Evolutionary conservation across 1,284 basidiomycete species (phyloP), one percentile per base, ranked within the genome.

Genomic region (Austroboletus niveus): DNA sequence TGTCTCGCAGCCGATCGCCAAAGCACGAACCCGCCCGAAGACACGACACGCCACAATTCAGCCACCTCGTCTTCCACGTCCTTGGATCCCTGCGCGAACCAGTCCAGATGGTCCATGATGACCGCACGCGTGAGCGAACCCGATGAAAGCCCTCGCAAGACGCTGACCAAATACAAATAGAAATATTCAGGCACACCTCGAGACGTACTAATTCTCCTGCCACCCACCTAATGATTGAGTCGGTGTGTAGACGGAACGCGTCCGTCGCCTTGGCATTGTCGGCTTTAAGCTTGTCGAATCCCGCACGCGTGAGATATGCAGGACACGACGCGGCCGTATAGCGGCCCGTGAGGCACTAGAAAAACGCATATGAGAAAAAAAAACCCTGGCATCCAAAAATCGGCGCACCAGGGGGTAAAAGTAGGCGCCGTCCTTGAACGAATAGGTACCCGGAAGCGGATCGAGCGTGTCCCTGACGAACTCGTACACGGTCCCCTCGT

Each of bases 71-170:
- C 76, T 49, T 85, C 80, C 15, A 81, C 78, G 49, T 84, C 84
- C 51, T 71, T 65, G 5, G 81, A 75, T 20, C 80, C 81, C 2
- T 81, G 81, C 31, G 78, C 69, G 65, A 89, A 89, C 87, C 84
- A 89, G 62, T 89, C 88, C 57, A 89, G 77, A 54, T 87, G 85
- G 68, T 92, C 90, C 90, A 93, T 92, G 49, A 89, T 76, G 51
- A 92, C 79, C 10, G 81, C 78, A 40, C 83, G 80, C 32, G 85
- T 86, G 36, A 89, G 70, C 15, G 77, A 79, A 43, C 70, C 72
- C 42, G 73, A 66, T 1, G 73, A 68, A n/a, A 89, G 72, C 24
- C 81, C 82, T 17, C 75, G 73, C 7, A 87, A 71, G 4, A 84
- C 83, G 54, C 82, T 85, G 51, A 5, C 20, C 30, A 24, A 24